Conservation (phyloP, 805 yeast species). For the Teunomyces stri region DNA sequence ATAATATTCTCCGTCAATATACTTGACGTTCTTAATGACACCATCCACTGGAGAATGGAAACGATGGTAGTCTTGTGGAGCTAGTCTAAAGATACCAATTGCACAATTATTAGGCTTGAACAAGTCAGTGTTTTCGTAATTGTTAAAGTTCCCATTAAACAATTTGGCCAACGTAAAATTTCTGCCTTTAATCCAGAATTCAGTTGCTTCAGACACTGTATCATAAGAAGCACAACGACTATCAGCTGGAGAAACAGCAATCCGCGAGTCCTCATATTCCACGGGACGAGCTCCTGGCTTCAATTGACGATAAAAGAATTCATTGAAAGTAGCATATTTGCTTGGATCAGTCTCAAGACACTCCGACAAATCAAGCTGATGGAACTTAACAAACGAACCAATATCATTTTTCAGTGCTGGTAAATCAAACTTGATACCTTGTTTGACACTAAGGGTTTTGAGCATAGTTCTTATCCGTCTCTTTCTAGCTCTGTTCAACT, state of each 20-base stretch:
- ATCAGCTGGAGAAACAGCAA: slow-evolving; percentile 81
- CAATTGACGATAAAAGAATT: slow-evolving; percentile 80
- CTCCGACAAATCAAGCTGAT: slow-evolving; percentile 72
- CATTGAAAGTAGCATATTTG: slow-evolving; percentile 72
- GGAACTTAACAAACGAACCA: slow-evolving; percentile 75
- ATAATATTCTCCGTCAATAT: slow-evolving; percentile 85
- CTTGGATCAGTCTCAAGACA: slow-evolving; percentile 50
- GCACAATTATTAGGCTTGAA: slow-evolving; percentile 47
- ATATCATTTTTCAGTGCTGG: slow-evolving; percentile 67
- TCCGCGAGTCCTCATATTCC: slow-evolving; percentile 52
- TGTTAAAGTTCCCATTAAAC: slow-evolving; percentile 45
- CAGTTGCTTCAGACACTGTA: slow-evolving; percentile 57
- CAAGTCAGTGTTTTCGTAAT: slow-evolving; percentile 38
- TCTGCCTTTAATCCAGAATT: slow-evolving; percentile 87
- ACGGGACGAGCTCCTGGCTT: slow-evolving; percentile 68
- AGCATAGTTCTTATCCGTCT: slow-evolving; percentile 60
- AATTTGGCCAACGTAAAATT: slow-evolving; percentile 67
- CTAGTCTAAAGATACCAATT: slow-evolving; percentile 78
- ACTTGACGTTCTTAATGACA: slow-evolving; percentile 57
- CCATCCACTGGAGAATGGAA: slow-evolving; percentile 90
- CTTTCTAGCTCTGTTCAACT: slow-evolving; percentile 58
- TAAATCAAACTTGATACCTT: slow-evolving; percentile 80
- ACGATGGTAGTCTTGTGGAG: slow-evolving; percentile 96
- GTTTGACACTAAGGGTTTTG: slow-evolving; percentile 66
- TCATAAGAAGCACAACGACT: slow-evolving; percentile 75